Evolutionary conservation across 305 asterid species (phyloP).

Genomic region (Fraxinus platypoda): DNA sequence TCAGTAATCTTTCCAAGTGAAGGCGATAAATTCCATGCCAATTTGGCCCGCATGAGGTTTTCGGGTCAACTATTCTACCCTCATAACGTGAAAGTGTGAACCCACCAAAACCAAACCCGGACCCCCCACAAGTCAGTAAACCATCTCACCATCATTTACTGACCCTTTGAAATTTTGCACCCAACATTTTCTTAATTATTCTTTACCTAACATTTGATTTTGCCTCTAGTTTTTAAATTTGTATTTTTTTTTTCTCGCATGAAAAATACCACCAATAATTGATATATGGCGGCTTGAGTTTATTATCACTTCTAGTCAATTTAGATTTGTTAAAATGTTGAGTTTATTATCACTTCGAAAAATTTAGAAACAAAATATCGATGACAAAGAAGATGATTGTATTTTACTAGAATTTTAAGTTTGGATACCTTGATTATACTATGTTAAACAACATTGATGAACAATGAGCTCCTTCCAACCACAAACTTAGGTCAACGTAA

Average conservation of each 20-base stretch:
- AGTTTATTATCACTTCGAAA: neutral
- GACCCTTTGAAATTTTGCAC: neutral
- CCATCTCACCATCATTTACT: constrained; percentile 1
- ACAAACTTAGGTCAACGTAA: neutral
- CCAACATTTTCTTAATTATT: neutral
- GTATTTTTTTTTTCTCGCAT: neutral
- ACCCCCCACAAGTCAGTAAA: neutral
- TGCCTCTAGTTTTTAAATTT: neutral
- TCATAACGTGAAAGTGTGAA: neutral
- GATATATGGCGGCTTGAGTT: neutral
- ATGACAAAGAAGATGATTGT: neutral
- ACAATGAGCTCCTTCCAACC: neutral
- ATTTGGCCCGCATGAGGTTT: constrained; percentile 8
- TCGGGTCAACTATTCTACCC: constrained; percentile 26
- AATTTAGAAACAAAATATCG: neutral
- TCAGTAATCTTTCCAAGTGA: constrained; percentile 1
- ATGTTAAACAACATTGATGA: neutral
- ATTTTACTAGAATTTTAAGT: neutral
- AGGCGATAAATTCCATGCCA: neutral
- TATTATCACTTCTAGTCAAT: no score
- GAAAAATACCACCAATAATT: neutral
- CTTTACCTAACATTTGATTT: neutral
- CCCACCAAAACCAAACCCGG: neutral
- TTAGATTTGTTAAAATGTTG: neutral
- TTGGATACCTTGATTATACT: neutral